phyloP scores from a whole-genome alignment of 208 protist genomes.

The Trypanosoma boissoni region DNA sequence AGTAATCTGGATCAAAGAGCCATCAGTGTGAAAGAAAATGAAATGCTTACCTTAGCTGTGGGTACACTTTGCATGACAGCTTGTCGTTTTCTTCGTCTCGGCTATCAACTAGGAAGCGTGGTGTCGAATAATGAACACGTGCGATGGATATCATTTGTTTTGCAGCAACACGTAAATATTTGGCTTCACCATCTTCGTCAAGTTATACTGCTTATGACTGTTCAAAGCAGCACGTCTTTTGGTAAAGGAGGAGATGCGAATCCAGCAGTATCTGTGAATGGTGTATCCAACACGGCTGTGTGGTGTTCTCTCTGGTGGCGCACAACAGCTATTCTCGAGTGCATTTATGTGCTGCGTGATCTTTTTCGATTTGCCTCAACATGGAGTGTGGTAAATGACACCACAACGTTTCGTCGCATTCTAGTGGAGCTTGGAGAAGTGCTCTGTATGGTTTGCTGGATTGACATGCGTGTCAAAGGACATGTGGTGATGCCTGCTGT shows the following conservation, averaged over 20 bases:
- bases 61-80: slow-evolving; percentile 16
- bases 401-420: neutral
- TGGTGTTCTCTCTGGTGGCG: slow-evolving; percentile 13
- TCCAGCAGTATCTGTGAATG: too few relatives aligned
- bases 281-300: too few relatives aligned
- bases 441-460: slow-evolving; percentile 15
- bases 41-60: neutral
- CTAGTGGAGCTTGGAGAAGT: slow-evolving; percentile 9
- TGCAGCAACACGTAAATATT: slow-evolving; percentile 1
- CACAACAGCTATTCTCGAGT: slow-evolving; percentile 10
- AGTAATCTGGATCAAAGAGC: neutral
- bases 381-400: slow-evolving; percentile 14
- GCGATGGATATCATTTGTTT: slow-evolving; percentile 6
- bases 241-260: neutral
- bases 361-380: slow-evolving; percentile 1
- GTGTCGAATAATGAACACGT: slow-evolving; percentile 13
- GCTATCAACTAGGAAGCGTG: slow-evolving; percentile 12
- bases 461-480: neutral
- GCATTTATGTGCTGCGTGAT: slow-evolving; percentile 15
- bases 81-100: slow-evolving; percentile 11
- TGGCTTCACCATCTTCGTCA: slow-evolving; percentile 7
- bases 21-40: neutral
- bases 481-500: neutral
- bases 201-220: neutral
- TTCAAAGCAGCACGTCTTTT: neutral